phyloP scores from a whole-genome alignment of 108 stramenopile genomes.

The Poteriospumella lacustris region DNA sequence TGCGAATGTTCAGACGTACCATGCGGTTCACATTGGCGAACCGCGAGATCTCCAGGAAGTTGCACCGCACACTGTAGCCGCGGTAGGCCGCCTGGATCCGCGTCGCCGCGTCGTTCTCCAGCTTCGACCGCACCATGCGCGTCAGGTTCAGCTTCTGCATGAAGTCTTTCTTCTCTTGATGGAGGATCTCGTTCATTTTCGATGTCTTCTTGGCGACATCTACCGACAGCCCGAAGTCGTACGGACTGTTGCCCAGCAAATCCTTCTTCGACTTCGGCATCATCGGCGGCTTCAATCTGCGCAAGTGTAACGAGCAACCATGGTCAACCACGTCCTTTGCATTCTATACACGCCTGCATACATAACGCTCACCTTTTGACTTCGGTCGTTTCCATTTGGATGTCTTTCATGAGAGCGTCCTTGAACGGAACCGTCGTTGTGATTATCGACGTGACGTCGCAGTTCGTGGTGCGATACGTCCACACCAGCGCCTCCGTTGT shows the following conservation, averaged over 20 bases:
- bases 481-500: constrained; percentile 10
- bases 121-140: not conserved
- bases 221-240: not conserved
- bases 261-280: not conserved
- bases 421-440: not conserved
- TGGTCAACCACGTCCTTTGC: not conserved
- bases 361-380: not conserved
- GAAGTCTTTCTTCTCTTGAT: constrained; percentile 10
- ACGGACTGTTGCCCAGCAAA: not conserved
- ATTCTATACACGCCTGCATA: not conserved
- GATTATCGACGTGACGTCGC: constrained; percentile 16
- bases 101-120: not conserved
- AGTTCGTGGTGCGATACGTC: constrained; percentile 22
- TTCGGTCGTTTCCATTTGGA: not conserved
- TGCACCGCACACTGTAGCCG: not conserved
- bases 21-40: not conserved
- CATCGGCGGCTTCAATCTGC: constrained; percentile 13
- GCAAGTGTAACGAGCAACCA: not conserved
- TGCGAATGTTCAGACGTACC: not conserved
- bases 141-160: not conserved
- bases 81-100: constrained; percentile 1
- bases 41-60: not conserved
- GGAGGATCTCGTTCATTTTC: constrained; percentile 5
- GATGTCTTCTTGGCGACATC: not conserved
- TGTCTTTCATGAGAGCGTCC: constrained; percentile 18